Evolutionary conservation across 139 green algal genomes (phyloP), one percentile per base, ranked within the genome.

Genomic region (Limnomonas spitsbergensis): DNA sequence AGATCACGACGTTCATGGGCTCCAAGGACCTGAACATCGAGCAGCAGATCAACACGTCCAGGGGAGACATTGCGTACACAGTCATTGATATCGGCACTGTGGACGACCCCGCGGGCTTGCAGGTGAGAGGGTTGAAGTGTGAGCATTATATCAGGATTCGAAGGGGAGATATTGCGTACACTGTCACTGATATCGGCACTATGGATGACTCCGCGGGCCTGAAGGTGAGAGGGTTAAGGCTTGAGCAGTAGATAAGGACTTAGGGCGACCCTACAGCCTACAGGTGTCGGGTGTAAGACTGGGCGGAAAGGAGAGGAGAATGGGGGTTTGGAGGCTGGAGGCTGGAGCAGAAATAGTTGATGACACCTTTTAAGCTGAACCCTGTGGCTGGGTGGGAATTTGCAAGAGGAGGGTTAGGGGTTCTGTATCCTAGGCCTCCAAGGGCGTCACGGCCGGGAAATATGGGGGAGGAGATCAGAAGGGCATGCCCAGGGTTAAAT

Each of bases 211-310:
- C 85, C 7, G 82, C 74, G 1, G 75, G 69, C 27, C 42, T 85
- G 38, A 74, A 84, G 78, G 78, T 82, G 70, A 20, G 78, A n/a
- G n/a, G n/a, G n/a, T n/a, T 87, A 42, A 90, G 88, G 77, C 88
- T 90, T 40, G 75, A 83, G 69, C 82, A 88, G 80, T 82, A 90
- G 78, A 86, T 90, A 56, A 90, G 88, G 75, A 85, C 78, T 2
- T 87, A 78, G 2, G 70, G 85, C n/a, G 80, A 77, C 39, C 53
- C 79, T 35, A 86, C 88, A 36, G 85, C 82, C 35, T 90, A 90
- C 82, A 90, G n/a, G n/a, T n/a, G n/a, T n/a, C n/a, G n/a, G n/a
- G n/a, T n/a, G n/a, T n/a, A n/a, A n/a, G n/a, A n/a, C n/a, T n/a
- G n/a, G n/a, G n/a, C n/a, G n/a, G n/a, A n/a, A n/a, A n/a, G n/a